Evolutionary conservation across 2,329 filamentous ascomycete species (phyloP), one percentile per base, ranked within the genome.

Genomic region (Cladosporium sphaerospermum): DNA sequence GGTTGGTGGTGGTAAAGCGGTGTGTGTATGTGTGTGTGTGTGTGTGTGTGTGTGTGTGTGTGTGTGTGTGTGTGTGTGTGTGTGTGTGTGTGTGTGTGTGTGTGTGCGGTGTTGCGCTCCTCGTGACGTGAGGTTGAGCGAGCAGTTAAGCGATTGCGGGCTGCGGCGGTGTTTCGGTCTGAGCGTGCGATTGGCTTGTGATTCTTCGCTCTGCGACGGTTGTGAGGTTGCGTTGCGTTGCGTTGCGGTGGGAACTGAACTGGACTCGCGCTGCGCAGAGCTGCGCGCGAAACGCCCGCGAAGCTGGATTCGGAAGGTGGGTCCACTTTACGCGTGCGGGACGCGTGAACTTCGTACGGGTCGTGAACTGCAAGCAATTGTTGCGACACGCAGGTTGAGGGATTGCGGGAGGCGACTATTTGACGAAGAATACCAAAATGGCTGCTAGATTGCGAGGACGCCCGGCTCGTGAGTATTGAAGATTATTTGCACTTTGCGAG

Each of bases 371-470:
- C 19, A 8, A 19, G 39, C 3, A 28, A 28, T 28, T 28, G 37
- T 28, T 41, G 46, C 28, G 37, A 41, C 46, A 49, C 19, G 36
- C 46, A 49, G 46, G 32, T 16, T 28, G 46, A 52, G 45, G 33
- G 34, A 34, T 50, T 44, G 28, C 18, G 19, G 23, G 33, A 28
- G 7, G 23, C 7, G 23, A 18, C 4, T 28, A 1, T 7, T 28
- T 28, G 23, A 28, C 33, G 39, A 23, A 45, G 7, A 11, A 8
- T 8, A 37, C 40, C 18, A 46, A n/a, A 14, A 69, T 69, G 67
- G 60, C 64, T 40, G 51, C 67, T 10, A 78, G 80, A 59, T 75
- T 83, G 45, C 77, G 83, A 64, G 80, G 82, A 54, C 77, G 85
- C 56, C 84, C 85, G 58, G 77, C 77, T 62, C 77, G 76, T 79